Evolutionary conservation across 495 filamentous ascomycete genomes (phyloP).

Genomic region (Daldinia loculata): DNA sequence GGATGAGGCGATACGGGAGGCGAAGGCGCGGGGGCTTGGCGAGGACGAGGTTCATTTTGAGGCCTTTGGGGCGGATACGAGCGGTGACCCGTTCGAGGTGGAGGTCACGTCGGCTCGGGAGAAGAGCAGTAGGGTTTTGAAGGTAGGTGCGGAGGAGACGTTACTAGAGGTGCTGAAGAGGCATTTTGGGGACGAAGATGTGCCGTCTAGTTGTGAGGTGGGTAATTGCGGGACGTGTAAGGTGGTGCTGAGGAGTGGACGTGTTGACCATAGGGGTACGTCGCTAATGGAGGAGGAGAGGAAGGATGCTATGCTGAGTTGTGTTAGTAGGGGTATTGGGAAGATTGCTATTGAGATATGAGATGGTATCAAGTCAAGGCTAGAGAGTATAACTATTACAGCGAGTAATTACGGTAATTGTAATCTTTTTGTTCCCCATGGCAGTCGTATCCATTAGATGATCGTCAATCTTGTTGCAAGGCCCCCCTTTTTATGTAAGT

Average conservation of each 20-base stretch:
- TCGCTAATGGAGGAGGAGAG: conserved; percentile 57
- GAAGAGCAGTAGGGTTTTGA: conserved; percentile 36
- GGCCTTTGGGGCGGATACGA: conserved; percentile 59
- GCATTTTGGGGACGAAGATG: conserved; percentile 50
- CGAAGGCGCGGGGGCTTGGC: conserved; percentile 49
- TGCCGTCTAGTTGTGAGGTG: conserved; percentile 63
- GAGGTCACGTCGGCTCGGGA: conserved; percentile 49
- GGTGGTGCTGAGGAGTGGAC: conserved; percentile 57
- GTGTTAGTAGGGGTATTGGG: conserved; percentile 59
- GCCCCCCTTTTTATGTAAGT: too few relatives aligned
- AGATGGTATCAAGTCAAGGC: too few relatives aligned
- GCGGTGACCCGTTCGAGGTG: conserved; percentile 65
- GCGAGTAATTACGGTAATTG: too few relatives aligned
- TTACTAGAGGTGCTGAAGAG: conserved; percentile 53
- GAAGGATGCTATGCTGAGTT: conserved; percentile 53
- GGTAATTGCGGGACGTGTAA: conserved; percentile 69
- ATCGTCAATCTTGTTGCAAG: too few relatives aligned
- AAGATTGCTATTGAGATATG: conserved; percentile 55
- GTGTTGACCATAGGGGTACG: conserved; percentile 63
- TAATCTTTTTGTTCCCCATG: too few relatives aligned
- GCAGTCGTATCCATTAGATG: too few relatives aligned
- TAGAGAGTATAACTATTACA: too few relatives aligned
- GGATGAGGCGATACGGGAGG: conserved; percentile 52
- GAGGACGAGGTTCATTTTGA: conserved; percentile 64
- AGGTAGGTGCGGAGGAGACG: conserved; percentile 55